These are phyloP conservation scores for Trypanosoma vivax DNA, from an alignment of 208 protist genomes.

Conservation along the genomic window DNA sequence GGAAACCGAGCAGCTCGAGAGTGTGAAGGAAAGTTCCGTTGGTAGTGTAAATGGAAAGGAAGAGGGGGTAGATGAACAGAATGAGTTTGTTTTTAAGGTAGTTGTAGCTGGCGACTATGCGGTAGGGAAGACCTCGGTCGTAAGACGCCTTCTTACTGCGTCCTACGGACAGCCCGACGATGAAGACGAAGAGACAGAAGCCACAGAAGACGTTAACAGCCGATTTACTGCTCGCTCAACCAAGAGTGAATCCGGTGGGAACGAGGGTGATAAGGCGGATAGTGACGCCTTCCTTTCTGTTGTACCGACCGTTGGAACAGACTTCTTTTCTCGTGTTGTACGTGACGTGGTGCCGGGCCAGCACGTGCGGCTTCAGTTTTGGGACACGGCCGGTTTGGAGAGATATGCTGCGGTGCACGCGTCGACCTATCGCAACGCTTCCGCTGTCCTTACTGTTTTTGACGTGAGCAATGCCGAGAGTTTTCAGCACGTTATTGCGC, in stretches of 20 bases:
- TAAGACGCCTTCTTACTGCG: constrained; percentile 32
- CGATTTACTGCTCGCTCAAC: not conserved
- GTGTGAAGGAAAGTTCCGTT: not conserved
- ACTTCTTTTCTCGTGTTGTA: constrained; percentile 46
- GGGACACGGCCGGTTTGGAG: constrained; percentile 89
- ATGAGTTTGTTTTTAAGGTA: constrained; percentile 45
- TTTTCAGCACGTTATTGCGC: constrained; percentile 69
- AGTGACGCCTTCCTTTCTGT: not conserved
- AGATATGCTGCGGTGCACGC: constrained; percentile 93
- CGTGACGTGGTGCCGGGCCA: constrained; percentile 21
- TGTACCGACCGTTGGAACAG: constrained; percentile 48
- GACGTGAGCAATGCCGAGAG: constrained; percentile 91
- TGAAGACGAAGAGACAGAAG: constrained; percentile 8
- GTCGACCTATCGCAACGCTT: constrained; percentile 69
- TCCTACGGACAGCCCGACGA: not conserved
- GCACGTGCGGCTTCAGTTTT: constrained; percentile 60
- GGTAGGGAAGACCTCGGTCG: constrained; percentile 64
- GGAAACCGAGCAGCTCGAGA: too few relatives aligned
- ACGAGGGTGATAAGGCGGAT: constrained; percentile 1
- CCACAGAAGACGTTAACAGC: constrained; percentile 7
- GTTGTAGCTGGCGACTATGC: constrained; percentile 43
- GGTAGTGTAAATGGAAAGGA: not conserved
- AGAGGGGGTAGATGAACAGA: constrained; percentile 6
- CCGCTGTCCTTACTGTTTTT: constrained; percentile 94
- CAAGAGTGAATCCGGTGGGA: not conserved